Conservation (phyloP, 768 basidiomycete genomes). For the Clathrus columnatus region DNA sequence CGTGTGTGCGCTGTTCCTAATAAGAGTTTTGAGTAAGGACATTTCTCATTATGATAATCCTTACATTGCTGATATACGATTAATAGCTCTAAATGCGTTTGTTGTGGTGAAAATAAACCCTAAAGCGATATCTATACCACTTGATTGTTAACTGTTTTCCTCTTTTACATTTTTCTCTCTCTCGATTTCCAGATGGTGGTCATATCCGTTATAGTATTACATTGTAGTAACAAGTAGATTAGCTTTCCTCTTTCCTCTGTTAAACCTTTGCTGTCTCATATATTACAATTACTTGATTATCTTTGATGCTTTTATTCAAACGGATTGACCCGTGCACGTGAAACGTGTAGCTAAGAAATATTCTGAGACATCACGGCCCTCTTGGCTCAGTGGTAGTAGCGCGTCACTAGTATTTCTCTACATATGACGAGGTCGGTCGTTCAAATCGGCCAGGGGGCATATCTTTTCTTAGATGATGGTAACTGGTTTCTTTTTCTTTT, state of each 20-base stretch:
- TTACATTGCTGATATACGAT: conserved; percentile 9
- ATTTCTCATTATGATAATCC: conserved; percentile 27
- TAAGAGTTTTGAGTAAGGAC: conserved; percentile 34
- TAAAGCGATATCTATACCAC: background rate
- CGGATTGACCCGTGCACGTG: too few relatives aligned
- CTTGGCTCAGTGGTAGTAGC: conserved; percentile 6
- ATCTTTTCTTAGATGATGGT: background rate
- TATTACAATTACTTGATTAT: too few relatives aligned
- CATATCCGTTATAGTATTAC: too few relatives aligned
- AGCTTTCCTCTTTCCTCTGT: too few relatives aligned
- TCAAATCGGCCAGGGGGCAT: conserved; percentile 7
- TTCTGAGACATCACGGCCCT: too few relatives aligned
- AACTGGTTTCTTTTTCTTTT: background rate
- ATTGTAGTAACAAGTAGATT: too few relatives aligned
- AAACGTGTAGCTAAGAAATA: too few relatives aligned
- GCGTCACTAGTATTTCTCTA: conserved; percentile 10
- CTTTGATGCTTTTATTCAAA: too few relatives aligned
- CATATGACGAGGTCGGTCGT: conserved; percentile 10
- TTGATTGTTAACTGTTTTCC: too few relatives aligned
- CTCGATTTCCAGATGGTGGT: too few relatives aligned
- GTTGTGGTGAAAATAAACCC: conserved; percentile 11
- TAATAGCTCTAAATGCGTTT: conserved; percentile 11
- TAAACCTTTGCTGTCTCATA: too few relatives aligned
- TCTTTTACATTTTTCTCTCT: too few relatives aligned
- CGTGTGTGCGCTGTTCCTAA: conserved; percentile 31